Evolutionary conservation across 2,329 filamentous ascomycete species (phyloP).

Genomic region (Pseudogymnoascus sp.): DNA sequence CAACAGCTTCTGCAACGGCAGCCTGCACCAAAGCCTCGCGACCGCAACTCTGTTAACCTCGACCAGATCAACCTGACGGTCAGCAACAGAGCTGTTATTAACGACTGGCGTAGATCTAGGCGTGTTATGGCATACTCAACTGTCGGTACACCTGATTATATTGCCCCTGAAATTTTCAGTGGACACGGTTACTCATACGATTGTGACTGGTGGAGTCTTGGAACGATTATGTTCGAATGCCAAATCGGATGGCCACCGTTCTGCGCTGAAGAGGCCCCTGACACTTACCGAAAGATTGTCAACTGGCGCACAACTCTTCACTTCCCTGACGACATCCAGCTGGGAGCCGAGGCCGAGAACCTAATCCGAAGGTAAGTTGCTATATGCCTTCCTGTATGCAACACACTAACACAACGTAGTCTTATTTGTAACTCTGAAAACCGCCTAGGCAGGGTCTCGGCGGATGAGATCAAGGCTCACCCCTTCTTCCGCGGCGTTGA

Average conservation of each 20-base stretch:
- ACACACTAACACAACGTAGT: conserved; percentile 37
- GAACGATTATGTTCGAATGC: conserved; percentile 99
- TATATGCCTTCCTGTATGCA: background rate
- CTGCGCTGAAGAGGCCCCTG: conserved; percentile 94
- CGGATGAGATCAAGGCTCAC: conserved; percentile 87
- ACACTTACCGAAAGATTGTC: conserved; percentile 98
- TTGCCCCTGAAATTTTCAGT: conserved; percentile 96
- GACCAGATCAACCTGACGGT: conserved; percentile 98
- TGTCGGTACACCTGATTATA: conserved; percentile 96
- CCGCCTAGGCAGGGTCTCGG: conserved; percentile 78
- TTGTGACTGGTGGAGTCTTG: conserved; percentile 98
- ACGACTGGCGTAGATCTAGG: conserved; percentile 95
- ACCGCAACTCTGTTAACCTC: conserved; percentile 88
- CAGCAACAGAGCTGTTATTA: conserved; percentile 95
- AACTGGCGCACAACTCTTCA: conserved; percentile 95
- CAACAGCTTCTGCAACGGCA: conserved; percentile 89
- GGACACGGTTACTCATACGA: conserved; percentile 93
- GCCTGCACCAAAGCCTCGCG: conserved; percentile 63
- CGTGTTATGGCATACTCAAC: conserved; percentile 96
- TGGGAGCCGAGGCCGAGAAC: conserved; percentile 83
- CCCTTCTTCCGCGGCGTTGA: conserved; percentile 95
- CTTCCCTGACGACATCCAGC: conserved; percentile 89
- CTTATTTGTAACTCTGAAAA: conserved; percentile 92
- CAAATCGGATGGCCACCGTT: conserved; percentile 98
- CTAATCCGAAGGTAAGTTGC: conserved; percentile 73